phyloP scores from a whole-genome alignment of 768 basidiomycete species.

The Erythrobasidium yunnanense region DNA sequence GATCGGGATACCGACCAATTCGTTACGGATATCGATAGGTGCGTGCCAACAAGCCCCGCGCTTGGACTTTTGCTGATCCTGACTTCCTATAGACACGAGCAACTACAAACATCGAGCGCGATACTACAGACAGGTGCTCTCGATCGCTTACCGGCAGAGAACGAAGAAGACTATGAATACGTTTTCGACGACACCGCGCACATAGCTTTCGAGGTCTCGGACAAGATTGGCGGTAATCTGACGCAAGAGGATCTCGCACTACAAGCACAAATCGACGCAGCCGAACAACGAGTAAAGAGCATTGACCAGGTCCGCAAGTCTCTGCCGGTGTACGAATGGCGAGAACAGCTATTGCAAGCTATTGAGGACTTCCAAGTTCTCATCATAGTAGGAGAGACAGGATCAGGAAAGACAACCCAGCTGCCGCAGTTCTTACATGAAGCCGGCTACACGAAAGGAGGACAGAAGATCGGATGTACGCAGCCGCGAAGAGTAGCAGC shows the following conservation, averaged over 20 bases:
- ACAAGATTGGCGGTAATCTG: slow-evolving; percentile 53
- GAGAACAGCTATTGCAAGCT: slow-evolving; percentile 76
- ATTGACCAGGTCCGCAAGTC: slow-evolving; percentile 92
- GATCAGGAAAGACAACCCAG: slow-evolving; percentile 97
- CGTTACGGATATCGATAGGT: slow-evolving; percentile 91
- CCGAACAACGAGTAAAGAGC: slow-evolving; percentile 49
- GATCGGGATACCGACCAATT: slow-evolving; percentile 62
- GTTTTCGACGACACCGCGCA: slow-evolving; percentile 97
- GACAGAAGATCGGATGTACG: slow-evolving; percentile 85
- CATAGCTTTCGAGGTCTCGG: slow-evolving; percentile 66
- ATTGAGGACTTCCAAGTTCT: slow-evolving; percentile 85
- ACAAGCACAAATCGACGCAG: slow-evolving; percentile 77
- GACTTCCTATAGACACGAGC: slow-evolving; percentile 55
- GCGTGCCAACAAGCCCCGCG: slow-evolving; percentile 38
- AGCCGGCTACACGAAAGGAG: slow-evolving; percentile 80
- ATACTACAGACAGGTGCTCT: slow-evolving; percentile 81
- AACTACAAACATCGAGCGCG: slow-evolving; percentile 74
- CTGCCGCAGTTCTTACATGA: slow-evolving; percentile 94
- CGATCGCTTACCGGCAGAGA: slow-evolving; percentile 66
- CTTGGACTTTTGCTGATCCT: not conserved
- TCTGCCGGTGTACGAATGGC: slow-evolving; percentile 79
- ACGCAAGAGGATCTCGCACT: slow-evolving; percentile 74
- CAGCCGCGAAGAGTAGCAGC: slow-evolving; percentile 97
- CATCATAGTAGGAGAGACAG: slow-evolving; percentile 95
- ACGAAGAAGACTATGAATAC: slow-evolving; percentile 68